A percentile compares a stretch with the other conserved stretches of the same genome.
phyloP scores from a whole-genome alignment of 495 filamentous ascomycete species.

The Jackrogersella multiformis region DNA sequence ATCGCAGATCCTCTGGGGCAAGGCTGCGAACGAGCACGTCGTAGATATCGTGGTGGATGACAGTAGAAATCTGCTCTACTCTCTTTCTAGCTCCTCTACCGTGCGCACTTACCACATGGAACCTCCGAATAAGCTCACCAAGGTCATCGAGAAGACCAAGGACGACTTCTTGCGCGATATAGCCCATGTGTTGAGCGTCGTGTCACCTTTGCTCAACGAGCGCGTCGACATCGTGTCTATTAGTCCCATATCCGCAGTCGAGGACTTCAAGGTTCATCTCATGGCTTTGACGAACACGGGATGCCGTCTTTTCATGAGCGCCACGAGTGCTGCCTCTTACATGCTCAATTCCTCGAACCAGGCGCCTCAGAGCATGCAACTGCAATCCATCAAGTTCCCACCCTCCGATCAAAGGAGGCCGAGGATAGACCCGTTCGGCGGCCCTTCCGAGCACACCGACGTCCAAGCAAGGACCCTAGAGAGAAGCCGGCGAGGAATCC shows the following conservation, averaged over 20 bases:
- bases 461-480: conserved; percentile 58
- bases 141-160: conserved; percentile 66
- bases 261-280: conserved; percentile 84
- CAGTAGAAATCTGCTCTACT: conserved; percentile 85
- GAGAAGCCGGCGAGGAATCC: conserved; percentile 64
- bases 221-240: conserved; percentile 80
- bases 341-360: conserved; percentile 66
- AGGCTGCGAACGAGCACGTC: conserved; percentile 64
- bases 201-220: conserved; percentile 71
- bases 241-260: conserved; percentile 79
- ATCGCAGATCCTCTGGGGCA: conserved; percentile 45
- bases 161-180: conserved; percentile 68
- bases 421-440: conserved; percentile 39
- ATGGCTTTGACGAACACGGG: conserved; percentile 91
- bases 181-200: conserved; percentile 75
- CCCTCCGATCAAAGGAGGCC: conserved; percentile 57
- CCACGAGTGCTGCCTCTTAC: conserved; percentile 79
- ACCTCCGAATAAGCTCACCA: conserved; percentile 56
- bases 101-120: conserved; percentile 88
- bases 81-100: conserved; percentile 83
- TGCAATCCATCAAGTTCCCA: conserved; percentile 93
- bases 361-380: conserved; percentile 94
- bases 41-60: conserved; percentile 86
- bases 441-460: conserved; percentile 49
- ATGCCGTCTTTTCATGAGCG: conserved; percentile 90